Evolutionary conservation across 2,329 filamentous ascomycete species (phyloP), one percentile per base, ranked within the genome.

Genomic region (Cercospora janseana): DNA sequence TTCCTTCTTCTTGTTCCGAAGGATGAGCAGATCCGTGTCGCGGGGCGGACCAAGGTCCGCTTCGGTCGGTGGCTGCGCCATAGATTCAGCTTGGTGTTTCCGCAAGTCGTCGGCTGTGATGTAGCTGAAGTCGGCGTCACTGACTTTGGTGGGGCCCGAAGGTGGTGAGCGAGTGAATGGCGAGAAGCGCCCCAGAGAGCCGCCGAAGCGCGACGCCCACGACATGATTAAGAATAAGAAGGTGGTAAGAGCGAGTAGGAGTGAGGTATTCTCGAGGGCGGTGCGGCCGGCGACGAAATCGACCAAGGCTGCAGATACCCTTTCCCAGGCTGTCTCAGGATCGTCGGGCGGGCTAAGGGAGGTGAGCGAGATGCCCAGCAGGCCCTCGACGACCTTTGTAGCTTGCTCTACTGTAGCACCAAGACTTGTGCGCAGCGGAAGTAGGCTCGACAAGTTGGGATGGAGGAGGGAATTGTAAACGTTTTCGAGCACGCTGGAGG

Each of bases 121-220:
- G 73, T 92, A 91, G 66, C 82, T 85, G 68, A 83, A 92, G 71
- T 91, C 87, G 26, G 85, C 80, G 59, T 89, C 85, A 60, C 81
- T 86, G 52, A 91, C 83, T 57, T 82, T 77, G 24, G 82, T 66
- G 12, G 65, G 60, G 45, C 61, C 64, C 60, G 67, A 54, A 56
- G 68, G 54, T 51, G 68, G 63, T 15, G 68, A 68, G 38, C 75
- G 72, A 10, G 72, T 71, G 59, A 77, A 77, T 12, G 75, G 75
- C 18, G 72, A 75, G 63, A 76, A 75, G 54, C 72, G 71, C 27
- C 74, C 73, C 34, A 70, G 66, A 61, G 71, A 59, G 34, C 44
- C 44, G 66, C 70, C 69, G 46, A 72, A 62, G 54, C 73, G 72
- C 18, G 72, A 74, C 41, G 72, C 70, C 74, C 74, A 77, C 38